Evolutionary conservation across 441 rosid species (phyloP), one percentile per base, ranked within the genome.

Genomic region (Rhodomyrtus psidioides): DNA sequence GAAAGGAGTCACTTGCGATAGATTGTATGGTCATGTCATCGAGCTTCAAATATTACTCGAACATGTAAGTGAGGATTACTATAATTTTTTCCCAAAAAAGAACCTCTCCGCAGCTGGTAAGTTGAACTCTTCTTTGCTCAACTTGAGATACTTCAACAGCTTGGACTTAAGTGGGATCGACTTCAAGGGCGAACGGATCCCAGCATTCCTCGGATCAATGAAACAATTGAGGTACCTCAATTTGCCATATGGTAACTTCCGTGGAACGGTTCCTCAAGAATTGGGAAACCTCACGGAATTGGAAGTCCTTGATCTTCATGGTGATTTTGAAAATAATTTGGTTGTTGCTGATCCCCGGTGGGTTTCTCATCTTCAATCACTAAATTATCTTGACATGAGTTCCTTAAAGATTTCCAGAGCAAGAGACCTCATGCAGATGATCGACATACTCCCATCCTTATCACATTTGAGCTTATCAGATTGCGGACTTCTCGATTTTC

Each of bases 241-340:
- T 65, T 84, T 89, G 75, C 83, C 84, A 1, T 1, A 0, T 12
- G 26, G 88, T 0, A 13, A 7, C 26, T 62, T 87, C n/a, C 0
- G 1, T 1, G 75, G 82, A 23, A 79, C 13, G 39, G 56, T 85
- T 1, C 83, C 85, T 14, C 26, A 51, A 34, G 59, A 86, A 21
- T 84, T 89, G 28, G 79, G 86, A 12, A 87, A 89, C 70, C 88
- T 90, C 26, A 42, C 89, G 0, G 19, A 55, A 19, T 55, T 90
- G 74, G 75, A 88, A 51, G 26, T 49, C 58, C 90, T 90, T 81
- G 83, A 87, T 55, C 88, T 88, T 19, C 55, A 86, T 34, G 10
- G 27, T 21, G 27, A 59, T 51, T 26, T 4, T 4, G 74, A 23
- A 16, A 4, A 3, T 62, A 4, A 3, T 62, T 28, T 28, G 42